These are phyloP conservation scores for Pseudonitzschia delicatissima DNA, from an alignment of 108 stramenopile genomes.

Conservation along the genomic window DNA sequence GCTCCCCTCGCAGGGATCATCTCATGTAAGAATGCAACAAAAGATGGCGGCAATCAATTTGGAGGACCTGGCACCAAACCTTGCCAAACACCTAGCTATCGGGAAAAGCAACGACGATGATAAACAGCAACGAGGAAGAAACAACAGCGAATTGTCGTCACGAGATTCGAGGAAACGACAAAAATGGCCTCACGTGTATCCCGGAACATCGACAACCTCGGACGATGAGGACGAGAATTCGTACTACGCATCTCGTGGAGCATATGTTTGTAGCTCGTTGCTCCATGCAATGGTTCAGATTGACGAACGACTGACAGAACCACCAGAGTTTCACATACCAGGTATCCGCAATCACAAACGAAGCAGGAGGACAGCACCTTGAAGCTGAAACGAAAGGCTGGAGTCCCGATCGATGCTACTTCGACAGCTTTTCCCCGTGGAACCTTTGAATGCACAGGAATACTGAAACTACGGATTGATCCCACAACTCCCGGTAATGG, in stretches of 20 bases:
- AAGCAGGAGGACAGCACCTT: neutral
- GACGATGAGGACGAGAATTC: conserved; percentile 77
- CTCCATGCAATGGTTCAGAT: conserved; percentile 86
- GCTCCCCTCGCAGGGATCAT: conserved; percentile 20
- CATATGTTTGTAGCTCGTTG: conserved; percentile 70
- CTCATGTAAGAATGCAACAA: neutral
- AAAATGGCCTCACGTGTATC: conserved; percentile 46
- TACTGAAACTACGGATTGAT: conserved; percentile 34
- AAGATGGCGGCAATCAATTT: conserved; percentile 18
- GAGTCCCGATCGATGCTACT: conserved; percentile 2
- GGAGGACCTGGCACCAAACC: conserved; percentile 58
- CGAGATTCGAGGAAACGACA: conserved; percentile 7
- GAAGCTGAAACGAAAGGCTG: conserved; percentile 23
- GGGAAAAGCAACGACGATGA: conserved; percentile 38
- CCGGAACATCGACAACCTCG: conserved; percentile 60
- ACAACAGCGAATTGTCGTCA: neutral
- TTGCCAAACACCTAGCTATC: conserved; percentile 73
- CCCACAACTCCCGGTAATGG: conserved; percentile 18
- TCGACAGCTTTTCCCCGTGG: conserved; percentile 17
- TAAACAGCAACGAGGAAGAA: conserved; percentile 10
- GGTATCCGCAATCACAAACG: conserved; percentile 22
- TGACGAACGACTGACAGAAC: conserved; percentile 66
- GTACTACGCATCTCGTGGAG: conserved; percentile 69
- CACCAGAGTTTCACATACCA: conserved; percentile 62
- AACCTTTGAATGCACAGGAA: conserved; percentile 42